Conservation (phyloP, 352 stramenopile genomes). For the Phytophthora capsici region DNA sequence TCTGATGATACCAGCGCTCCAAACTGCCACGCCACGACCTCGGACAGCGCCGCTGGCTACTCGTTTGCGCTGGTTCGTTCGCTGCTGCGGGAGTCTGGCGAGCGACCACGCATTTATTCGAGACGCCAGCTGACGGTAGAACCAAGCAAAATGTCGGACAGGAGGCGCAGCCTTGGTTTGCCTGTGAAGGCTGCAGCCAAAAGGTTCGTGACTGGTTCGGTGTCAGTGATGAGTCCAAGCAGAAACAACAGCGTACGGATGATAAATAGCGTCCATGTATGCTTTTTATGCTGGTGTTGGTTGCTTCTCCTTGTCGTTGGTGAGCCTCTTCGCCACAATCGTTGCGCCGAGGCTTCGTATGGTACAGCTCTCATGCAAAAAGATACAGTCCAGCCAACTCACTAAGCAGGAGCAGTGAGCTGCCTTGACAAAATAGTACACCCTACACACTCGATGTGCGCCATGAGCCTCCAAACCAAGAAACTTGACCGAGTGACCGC, state of each 20-base stretch:
- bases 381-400: slow-evolving; percentile 35
- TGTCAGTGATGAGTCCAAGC: not conserved
- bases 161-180: not conserved
- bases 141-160: not conserved
- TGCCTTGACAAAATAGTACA: slow-evolving; percentile 30
- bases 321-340: slow-evolving; percentile 22
- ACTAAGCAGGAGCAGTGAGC: not conserved
- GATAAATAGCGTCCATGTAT: slow-evolving; percentile 55
- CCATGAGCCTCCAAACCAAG: slow-evolving; percentile 12
- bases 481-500: slow-evolving; percentile 7
- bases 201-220: slow-evolving; percentile 17
- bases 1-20: slow-evolving; percentile 27
- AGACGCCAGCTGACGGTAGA: slow-evolving; percentile 4
- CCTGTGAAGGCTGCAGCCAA: slow-evolving; percentile 18
- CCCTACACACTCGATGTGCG: not conserved
- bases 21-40: slow-evolving; percentile 52
- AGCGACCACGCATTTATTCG: slow-evolving; percentile 56
- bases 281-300: slow-evolving; percentile 36
- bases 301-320: slow-evolving; percentile 18
- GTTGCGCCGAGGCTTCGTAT: slow-evolving; percentile 37
- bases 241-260: slow-evolving; percentile 7
- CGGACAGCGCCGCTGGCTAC: slow-evolving; percentile 63
- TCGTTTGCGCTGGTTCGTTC: slow-evolving; percentile 58
- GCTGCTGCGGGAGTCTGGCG: slow-evolving; percentile 54
- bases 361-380: slow-evolving; percentile 51